Base-by-base conservation (phyloP, 2,329 filamentous ascomycete species). In the Phyllachora maydis region DNA sequence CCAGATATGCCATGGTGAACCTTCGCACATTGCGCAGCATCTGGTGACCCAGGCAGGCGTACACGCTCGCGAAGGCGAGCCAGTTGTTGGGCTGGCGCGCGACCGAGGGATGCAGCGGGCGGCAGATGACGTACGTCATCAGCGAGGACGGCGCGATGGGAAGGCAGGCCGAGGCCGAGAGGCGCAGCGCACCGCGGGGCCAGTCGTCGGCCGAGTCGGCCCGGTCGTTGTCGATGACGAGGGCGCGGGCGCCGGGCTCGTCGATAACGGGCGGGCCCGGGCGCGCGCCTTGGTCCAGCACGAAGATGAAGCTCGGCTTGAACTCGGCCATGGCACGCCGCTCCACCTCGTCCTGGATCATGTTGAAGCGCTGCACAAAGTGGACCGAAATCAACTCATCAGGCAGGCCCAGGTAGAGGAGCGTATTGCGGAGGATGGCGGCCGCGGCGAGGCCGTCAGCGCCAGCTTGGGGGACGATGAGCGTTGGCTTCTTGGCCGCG, bases 261-360 rank as follows among this genome's bases (percentile, higher is more conserved):
- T 61, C 51, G 11, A 67, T 50, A 7, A 75, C 40, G 2, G 65
- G 54, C 4, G 55, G 54, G 1, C 54, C 56, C 19, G 47, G 49
- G 8, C 60, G 52, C 21, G 65, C 68, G 10, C 70, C 69, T 38
- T 74, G 68, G 31, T 74, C 69, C 4, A 74, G 49, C 1, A 74
- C 54, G 37, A 75, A 65, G 24, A 74, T 52, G 33, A 58, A 72
- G 1, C 43, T 45, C 2, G 68, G 62, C 2, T 53, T 35, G 15
- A 54, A 46, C 0, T 45, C 39, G 1, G 51, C 38, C 49, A 76
- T 68, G 1, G 49, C 45, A 8, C 38, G 32, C 17, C 65, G 49
- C 32, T 70, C 63, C 3, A 35, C 31, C 17, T 62, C 50, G 16
- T 59, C 54, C 27, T 72, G 62, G 2, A 76, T 52, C 7, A 7